Evolutionary conservation across 768 basidiomycete genomes (phyloP).

Genomic region (Polyporus arcularius): DNA sequence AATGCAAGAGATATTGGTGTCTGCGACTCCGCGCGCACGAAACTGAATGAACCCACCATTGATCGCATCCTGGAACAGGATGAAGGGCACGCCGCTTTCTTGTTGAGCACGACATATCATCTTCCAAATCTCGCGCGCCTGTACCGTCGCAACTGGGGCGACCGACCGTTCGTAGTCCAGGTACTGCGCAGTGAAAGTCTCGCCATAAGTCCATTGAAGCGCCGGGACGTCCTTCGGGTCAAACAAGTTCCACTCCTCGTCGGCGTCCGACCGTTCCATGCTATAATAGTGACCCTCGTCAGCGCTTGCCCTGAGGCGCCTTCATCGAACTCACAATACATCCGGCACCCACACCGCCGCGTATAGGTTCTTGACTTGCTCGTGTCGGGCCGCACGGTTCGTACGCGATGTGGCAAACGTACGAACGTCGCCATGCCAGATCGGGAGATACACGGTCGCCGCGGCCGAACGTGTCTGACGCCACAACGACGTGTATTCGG

Average conservation of each 20-base stretch:
- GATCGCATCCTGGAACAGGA: background rate
- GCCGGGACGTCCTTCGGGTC: background rate
- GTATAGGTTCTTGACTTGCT: background rate
- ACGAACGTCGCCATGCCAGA: background rate
- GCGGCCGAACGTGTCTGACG: background rate
- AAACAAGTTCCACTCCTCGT: background rate
- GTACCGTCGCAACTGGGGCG: background rate
- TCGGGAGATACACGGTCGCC: background rate
- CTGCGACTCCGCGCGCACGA: no score
- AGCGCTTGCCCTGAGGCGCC: no score
- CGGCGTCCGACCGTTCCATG: background rate
- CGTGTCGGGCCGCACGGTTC: background rate
- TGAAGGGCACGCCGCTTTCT: background rate
- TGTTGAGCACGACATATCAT: background rate
- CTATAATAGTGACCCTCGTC: background rate
- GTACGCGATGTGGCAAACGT: background rate
- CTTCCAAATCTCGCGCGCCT: background rate
- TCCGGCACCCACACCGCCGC: background rate
- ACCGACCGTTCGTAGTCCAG: background rate
- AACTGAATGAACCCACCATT: background rate
- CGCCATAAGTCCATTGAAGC: background rate
- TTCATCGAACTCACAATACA: background rate
- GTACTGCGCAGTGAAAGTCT: background rate
- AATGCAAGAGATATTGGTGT: no score
- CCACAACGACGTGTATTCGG: background rate